Base-by-base conservation (phyloP, 1,284 basidiomycete species). In the Ustilago bromivora region DNA sequence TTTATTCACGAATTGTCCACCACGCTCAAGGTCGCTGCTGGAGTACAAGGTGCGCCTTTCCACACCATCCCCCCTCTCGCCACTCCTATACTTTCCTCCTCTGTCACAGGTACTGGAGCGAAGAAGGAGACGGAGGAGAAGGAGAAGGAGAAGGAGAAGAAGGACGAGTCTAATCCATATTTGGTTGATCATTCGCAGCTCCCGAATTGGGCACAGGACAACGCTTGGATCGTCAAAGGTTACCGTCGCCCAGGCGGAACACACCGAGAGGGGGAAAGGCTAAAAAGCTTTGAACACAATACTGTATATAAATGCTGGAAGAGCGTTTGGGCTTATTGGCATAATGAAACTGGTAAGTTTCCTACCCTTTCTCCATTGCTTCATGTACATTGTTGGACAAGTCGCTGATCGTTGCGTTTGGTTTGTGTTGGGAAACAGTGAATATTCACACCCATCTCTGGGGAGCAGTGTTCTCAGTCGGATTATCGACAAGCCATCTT, bases 381-480 rank as follows among this genome's bases (percentile, higher is more conserved):
- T 9, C 9, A 11, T 32, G 10, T 13, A 23, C 28, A 7, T 51
- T 28, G 28, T 13, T 28, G 49, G 15, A 32, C 11, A 23, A 13
- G 31, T 31, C 28, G 28, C 49, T 51, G 49, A 32, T 28, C 49
- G 13, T 13, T 32, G 28, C 31, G 10, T 3, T 51, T 28, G 28
- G 11, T 40, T 51, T 10, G 23, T 31, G 28, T 10, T 51, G 28
- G 28, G 28, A 28, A 13, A 32, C 73, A 94, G 93, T 96, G 71
- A 96, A 97, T 87, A 95, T 96, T 60, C 94, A 95, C 86, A 93
- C 90, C 59, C 95, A 96, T 84, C 88, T 95, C 9, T 90, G 91
- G 88, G 94, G 92, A 35, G 91, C 92, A 17, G 82, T 91, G 12
- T 82, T 93, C 59, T 94, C 95, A 84, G 64, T 88, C 38, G 80